Evolutionary conservation across 345 rosid species (phyloP).

Genomic region (Angophora floribunda): DNA sequence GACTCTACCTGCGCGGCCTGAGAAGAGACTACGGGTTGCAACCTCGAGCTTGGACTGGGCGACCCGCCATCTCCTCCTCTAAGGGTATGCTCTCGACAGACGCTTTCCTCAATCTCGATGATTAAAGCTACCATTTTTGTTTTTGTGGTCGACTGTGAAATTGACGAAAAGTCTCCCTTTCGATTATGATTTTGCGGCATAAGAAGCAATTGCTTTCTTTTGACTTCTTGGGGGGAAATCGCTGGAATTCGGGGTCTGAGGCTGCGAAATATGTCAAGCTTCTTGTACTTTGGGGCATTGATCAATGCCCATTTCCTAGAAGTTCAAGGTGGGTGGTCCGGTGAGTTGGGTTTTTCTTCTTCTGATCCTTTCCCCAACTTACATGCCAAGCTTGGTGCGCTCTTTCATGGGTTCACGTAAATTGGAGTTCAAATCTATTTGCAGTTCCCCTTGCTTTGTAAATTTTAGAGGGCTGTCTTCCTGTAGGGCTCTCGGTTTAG

Average conservation of each 20-base stretch:
- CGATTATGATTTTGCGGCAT: neutral
- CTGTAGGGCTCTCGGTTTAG: neutral
- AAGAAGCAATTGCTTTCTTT: neutral
- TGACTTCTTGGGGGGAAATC: neutral
- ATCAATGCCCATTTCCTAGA: neutral
- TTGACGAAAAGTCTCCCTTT: neutral
- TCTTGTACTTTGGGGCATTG: neutral
- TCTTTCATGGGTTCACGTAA: neutral
- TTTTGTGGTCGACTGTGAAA: neutral
- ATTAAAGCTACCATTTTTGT: neutral
- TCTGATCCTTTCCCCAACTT: neutral
- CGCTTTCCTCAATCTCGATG: neutral
- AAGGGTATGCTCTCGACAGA: neutral
- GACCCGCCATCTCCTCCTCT: neutral
- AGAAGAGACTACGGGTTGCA: neutral
- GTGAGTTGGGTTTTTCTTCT: neutral
- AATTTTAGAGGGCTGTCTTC: neutral
- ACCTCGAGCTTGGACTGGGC: neutral
- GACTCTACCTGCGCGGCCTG: neutral
- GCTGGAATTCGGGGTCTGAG: neutral
- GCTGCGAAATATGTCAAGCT: neutral
- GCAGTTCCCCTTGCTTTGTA: neutral
- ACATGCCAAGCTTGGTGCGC: neutral
- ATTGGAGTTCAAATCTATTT: neutral
- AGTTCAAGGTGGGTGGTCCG: neutral